These are phyloP conservation scores for Singerocomus inundabilis DNA, from an alignment of 1,284 basidiomycete genomes.

Conservation along the genomic window DNA sequence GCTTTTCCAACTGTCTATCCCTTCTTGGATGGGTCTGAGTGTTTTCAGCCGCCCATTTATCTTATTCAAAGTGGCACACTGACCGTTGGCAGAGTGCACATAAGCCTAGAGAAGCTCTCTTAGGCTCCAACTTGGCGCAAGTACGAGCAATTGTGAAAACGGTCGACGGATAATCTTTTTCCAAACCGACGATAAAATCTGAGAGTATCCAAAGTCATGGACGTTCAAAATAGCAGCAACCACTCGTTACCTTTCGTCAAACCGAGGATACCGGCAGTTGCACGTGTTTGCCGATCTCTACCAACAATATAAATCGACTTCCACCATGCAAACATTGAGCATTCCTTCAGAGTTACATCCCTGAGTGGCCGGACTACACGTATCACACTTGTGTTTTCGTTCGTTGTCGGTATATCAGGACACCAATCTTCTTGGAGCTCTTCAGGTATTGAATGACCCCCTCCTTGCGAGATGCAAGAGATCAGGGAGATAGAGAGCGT, in stretches of 20 bases:
- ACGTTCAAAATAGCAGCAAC: not conserved
- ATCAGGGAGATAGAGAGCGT: conserved; percentile 78
- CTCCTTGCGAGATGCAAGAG: conserved; percentile 75
- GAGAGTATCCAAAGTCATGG: conserved; percentile 1
- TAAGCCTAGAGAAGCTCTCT: conserved; percentile 46
- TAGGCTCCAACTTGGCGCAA: conserved; percentile 78
- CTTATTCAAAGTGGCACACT: conserved; percentile 23
- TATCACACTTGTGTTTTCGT: conserved; percentile 29
- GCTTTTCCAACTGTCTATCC: conserved; percentile 72
- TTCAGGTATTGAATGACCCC: conserved; percentile 72
- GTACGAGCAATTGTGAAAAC: conserved; percentile 86
- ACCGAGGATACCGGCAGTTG: conserved; percentile 61
- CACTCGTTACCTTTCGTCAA: conserved; percentile 65
- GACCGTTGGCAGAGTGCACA: conserved; percentile 79
- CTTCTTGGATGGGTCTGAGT: conserved; percentile 64
- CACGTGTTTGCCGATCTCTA: conserved; percentile 46
- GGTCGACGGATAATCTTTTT: conserved; percentile 84
- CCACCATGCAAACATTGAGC: conserved; percentile 76
- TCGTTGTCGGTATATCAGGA: conserved; percentile 14
- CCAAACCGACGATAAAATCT: conserved; percentile 84
- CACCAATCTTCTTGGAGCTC: conserved; percentile 70
- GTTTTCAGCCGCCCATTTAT: not conserved
- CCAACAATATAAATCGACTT: conserved; percentile 53
- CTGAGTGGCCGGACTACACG: conserved; percentile 68
- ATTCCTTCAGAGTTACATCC: conserved; percentile 82